Percentiles rank a stretch among this genome's conserved stretches.
These are phyloP conservation scores for Kwoniella shivajii DNA, from an alignment of 1,284 basidiomycete genomes.

Conservation along the genomic window DNA sequence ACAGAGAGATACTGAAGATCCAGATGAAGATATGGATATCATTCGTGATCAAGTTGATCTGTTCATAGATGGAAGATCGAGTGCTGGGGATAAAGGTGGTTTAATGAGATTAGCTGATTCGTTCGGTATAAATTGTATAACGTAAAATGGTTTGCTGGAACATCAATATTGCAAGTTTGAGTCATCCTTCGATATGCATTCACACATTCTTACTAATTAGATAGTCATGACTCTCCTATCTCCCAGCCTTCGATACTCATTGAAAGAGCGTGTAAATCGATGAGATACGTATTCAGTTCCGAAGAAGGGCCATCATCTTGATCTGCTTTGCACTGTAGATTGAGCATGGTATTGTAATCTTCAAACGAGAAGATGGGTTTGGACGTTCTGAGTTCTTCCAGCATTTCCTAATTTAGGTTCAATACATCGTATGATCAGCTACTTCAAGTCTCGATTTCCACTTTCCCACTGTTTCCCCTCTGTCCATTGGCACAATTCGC, in stretches of 20 bases:
- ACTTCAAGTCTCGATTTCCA: not conserved
- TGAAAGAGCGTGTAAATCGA: conserved; percentile 52
- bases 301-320: conserved; percentile 42
- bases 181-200: no score
- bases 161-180: no score
- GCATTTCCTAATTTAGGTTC: conserved; percentile 62
- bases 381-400: conserved; percentile 64
- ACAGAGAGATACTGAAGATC: conserved; percentile 21
- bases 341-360: conserved; percentile 86
- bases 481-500: no score
- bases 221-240: conserved; percentile 27
- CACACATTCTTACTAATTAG: no score
- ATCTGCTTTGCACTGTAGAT: conserved; percentile 80
- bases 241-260: conserved; percentile 47
- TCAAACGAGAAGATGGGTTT: conserved; percentile 76
- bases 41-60: conserved; percentile 20
- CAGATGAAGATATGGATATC: conserved; percentile 19
- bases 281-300: conserved; percentile 51
- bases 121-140: no score
- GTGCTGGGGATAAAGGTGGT: conserved; percentile 6
- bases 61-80: conserved; percentile 22
- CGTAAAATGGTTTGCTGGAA: no score
- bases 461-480: not conserved
- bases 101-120: conserved; percentile 7
- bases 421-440: conserved; percentile 4